phyloP scores from a whole-genome alignment of 2,329 filamentous ascomycete species.

The Hymenotorrendiella dingleyae region DNA sequence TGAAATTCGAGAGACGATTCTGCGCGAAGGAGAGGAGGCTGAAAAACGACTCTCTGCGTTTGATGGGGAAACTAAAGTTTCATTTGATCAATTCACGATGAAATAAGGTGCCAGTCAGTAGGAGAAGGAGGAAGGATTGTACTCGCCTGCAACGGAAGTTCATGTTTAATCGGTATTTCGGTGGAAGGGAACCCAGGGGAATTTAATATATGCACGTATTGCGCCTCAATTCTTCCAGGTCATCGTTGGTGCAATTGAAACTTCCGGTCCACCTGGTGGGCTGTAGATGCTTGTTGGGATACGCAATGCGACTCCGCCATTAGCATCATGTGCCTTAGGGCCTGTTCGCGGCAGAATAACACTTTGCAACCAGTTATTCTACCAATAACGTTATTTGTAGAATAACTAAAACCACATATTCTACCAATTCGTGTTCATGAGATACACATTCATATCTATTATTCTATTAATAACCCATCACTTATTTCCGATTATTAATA shows the following conservation, averaged over 20 bases:
- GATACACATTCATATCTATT: too few species aligned
- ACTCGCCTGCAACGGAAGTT: background rate
- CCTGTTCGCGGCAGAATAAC: too few species aligned
- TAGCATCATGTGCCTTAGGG: too few species aligned
- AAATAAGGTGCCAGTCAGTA: background rate
- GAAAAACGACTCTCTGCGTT: conserved; percentile 11
- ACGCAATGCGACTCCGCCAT: too few species aligned
- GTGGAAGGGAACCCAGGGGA: background rate
- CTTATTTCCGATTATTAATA: too few species aligned
- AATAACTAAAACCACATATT: too few species aligned
- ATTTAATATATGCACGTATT: conserved; percentile 4
- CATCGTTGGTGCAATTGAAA: background rate
- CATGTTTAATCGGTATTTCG: background rate
- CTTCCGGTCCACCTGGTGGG: too few species aligned
- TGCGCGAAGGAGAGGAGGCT: conserved; percentile 17
- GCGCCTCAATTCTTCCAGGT: background rate
- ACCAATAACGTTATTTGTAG: too few species aligned
- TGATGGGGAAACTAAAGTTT: conserved; percentile 19
- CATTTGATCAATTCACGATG: conserved; percentile 12
- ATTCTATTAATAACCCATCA: too few species aligned
- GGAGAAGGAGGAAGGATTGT: background rate
- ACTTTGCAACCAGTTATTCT: too few species aligned
- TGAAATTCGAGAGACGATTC: conserved; percentile 14
- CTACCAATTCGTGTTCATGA: too few species aligned
- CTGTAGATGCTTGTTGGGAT: too few species aligned